These are phyloP conservation scores for Hanseniaspora sp. DNA, from an alignment of 1,139 yeast genomes.

Conservation along the genomic window DNA sequence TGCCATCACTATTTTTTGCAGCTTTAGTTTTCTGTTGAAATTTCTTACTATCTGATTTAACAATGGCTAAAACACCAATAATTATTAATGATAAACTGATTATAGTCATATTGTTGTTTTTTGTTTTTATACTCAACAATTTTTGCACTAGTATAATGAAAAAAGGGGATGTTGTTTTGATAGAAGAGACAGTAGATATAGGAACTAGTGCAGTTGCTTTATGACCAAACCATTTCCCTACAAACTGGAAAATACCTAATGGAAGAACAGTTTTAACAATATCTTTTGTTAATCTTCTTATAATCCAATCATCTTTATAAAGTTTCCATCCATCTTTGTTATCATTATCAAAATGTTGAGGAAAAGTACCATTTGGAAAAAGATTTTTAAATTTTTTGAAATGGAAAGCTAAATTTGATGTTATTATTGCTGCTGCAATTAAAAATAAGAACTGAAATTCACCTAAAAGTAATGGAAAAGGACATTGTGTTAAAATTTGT, in stretches of 20 bases:
- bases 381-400: conserved; percentile 21
- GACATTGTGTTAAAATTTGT: conserved; percentile 56
- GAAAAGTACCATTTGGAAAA: conserved; percentile 51
- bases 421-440: conserved; percentile 31
- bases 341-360: conserved; percentile 25
- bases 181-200: conserved; percentile 85
- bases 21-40: conserved; percentile 12
- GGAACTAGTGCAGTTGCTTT: conserved; percentile 85
- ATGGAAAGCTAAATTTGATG: conserved; percentile 26
- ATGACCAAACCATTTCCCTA: conserved; percentile 84
- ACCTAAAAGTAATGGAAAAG: conserved; percentile 74
- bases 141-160: conserved; percentile 73
- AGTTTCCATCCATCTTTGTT: conserved; percentile 17
- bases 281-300: conserved; percentile 32
- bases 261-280: conserved; percentile 68
- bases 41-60: conserved; percentile 25
- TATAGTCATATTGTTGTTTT: conserved; percentile 53
- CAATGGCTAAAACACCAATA: conserved; percentile 31
- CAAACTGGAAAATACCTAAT: conserved; percentile 82
- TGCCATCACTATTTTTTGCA: background rate
- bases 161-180: conserved; percentile 83
- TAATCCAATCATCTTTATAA: conserved; percentile 22
- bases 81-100: conserved; percentile 44
- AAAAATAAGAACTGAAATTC: conserved; percentile 76
- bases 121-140: conserved; percentile 40